Evolutionary conservation across 2,329 filamentous ascomycete species (phyloP).

Genomic region (Microcyclospora tardicrescens): DNA sequence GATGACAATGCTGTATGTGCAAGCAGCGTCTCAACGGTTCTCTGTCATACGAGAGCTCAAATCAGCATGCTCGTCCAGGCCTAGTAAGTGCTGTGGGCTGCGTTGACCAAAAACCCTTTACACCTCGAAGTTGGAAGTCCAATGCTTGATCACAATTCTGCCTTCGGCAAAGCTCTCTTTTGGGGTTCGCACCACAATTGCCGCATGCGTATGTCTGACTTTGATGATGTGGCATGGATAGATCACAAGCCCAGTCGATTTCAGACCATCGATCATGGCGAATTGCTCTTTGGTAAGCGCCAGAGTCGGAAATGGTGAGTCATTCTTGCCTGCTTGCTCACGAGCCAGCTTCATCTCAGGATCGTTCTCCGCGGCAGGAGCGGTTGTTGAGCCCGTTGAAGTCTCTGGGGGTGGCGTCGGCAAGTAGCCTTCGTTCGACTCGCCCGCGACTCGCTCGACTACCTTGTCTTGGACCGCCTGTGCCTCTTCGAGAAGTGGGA

Average conservation of each 20-base stretch:
- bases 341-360: conserved; percentile 12
- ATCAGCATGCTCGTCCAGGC: no score
- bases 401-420: conserved; percentile 30
- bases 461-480: conserved; percentile 64
- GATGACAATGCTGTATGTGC: no score
- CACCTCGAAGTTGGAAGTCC: conserved; percentile 59
- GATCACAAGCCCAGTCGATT: conserved; percentile 48
- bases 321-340: conserved; percentile 15
- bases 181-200: conserved; percentile 69
- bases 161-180: conserved; percentile 62
- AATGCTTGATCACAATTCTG: conserved; percentile 64
- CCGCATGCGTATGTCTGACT: conserved; percentile 70
- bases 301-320: conserved; percentile 45
- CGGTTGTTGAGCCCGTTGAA: conserved; percentile 1
- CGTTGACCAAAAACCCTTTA: conserved; percentile 18
- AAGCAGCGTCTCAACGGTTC: no score
- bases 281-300: conserved; percentile 73
- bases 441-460: conserved; percentile 58
- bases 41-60: no score
- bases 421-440: conserved; percentile 54
- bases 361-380: conserved; percentile 2
- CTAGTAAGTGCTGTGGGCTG: background rate
- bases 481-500: conserved; percentile 63
- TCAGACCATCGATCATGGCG: conserved; percentile 65
- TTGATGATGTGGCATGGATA: conserved; percentile 63